Evolutionary conservation across 768 basidiomycete species (phyloP), one percentile per base, ranked within the genome.

Genomic region (Podaxis mareebaensis): DNA sequence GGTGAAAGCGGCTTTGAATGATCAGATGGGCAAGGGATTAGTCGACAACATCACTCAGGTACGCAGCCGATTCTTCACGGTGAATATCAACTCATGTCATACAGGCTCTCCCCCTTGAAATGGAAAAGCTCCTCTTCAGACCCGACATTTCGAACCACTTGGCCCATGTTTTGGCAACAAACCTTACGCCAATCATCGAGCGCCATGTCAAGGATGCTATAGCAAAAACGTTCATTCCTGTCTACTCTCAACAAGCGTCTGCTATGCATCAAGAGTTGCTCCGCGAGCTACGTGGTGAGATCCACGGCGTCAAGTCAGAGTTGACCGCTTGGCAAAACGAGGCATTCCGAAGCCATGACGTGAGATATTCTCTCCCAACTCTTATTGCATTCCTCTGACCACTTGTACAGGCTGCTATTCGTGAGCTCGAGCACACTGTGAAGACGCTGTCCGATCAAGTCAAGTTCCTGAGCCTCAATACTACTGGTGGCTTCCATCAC

Each of bases 281-380:
- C 38, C 83, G 88, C 24, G 91, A 92, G 72, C 81, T 95, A 67
- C 86, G 87, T 58, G 77, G 80, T 3, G 92, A 95, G 73, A 85
- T 95, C 60, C 78, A 90, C 66, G 83, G 78, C 64, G 82, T 95
- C 67, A 92, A 93, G 76, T 85, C 88, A 53, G 93, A 95, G 70
- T 79, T 94, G 53, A 86, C 87, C 60, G 78, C 84, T 15, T 94
- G 92, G 91, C 93, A 95, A 72, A 88, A 80, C 49, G 92, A 93
- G 59, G 81, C 90, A 1, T 80, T 92, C 54, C 84, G 90, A 53
- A 85, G 81, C 39, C 91, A 95, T 70, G 93, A 95, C 83, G 92
- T 92, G 65, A 36, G 83, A 74, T 1, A 3, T 49, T 24, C 53
- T 12, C 42, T 55, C 42, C 10, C 13, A n/a, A 12, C 33, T 20